Base-by-base conservation (phyloP, 2,329 filamentous ascomycete genomes). In the Alternaria burnsii region DNA sequence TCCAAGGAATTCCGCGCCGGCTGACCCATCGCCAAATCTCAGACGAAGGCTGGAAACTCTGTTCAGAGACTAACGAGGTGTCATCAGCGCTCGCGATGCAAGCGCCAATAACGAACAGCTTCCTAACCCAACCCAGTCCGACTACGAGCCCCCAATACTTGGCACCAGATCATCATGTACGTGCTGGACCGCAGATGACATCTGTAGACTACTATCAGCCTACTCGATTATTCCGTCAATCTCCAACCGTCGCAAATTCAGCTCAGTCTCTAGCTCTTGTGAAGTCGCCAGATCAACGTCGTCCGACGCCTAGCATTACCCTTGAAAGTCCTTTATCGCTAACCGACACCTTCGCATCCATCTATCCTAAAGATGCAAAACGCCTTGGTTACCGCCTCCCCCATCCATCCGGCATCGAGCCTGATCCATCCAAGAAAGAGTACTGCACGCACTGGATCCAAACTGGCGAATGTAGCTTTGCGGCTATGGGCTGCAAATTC, bases 371-470 rank as follows among this genome's bases (percentile, higher is more conserved):
- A 30, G 71, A 72, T 40, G 69, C 72, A 7, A 68, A 73, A 9
- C 71, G 71, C 12, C 47, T 72, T 28, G 68, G 69, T 34, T 77
- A 78, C 52, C 55, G 52, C 22, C 20, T 56, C 4, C 65, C 70
- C 11, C 68, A 76, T 5, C 77, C 79, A 3, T 80, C 80, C 0
- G 78, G 79, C 22, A 67, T 72, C n/a, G 65, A 76, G 18, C 79
- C 80, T 18, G 77, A 82, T 11, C 72, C 72, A 5, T 77, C 79
- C 6, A 87, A 86, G 71, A 97, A 97, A 76, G 82, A 30, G 24
- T 97, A 91, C 78, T 97, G 93, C 79, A 92, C 93, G 59, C 92
- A 94, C 78, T 97, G 93, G 93, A 89, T 97, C 55, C 89, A 92
- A 69, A 89, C 91, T 59, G 93, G 93, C 20, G 88, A 91, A 43